Conservation (phyloP, 305 asterid species). For the Fraxinus angustifolia region DNA sequence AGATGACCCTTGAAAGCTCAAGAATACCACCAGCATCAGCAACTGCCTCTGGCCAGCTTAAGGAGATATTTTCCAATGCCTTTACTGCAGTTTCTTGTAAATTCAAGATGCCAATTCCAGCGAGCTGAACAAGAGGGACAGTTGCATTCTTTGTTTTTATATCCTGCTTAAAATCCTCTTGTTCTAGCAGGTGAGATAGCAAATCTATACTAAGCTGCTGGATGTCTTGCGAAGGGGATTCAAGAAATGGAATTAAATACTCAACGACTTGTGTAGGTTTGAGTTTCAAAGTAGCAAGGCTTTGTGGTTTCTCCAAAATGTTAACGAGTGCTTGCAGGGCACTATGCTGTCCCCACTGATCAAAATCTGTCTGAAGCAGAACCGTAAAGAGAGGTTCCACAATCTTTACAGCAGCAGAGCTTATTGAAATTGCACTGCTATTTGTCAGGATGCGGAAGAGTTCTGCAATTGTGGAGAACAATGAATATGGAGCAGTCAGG, state of each 20-base stretch:
- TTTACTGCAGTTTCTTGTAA: constrained; percentile 75
- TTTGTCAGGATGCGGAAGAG: constrained; percentile 88
- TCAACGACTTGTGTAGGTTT: constrained; percentile 72
- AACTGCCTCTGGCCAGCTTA: constrained; percentile 78
- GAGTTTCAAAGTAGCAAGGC: constrained; percentile 58
- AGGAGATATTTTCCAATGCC: constrained; percentile 66
- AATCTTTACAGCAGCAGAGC: constrained; percentile 55
- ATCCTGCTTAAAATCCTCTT: constrained; percentile 75
- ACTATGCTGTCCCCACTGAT: constrained; percentile 84
- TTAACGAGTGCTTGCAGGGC: constrained; percentile 86
- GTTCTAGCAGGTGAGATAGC: constrained; percentile 72
- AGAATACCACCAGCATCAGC: constrained; percentile 80
- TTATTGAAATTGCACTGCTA: constrained; percentile 71
- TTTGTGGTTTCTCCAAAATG: constrained; percentile 81
- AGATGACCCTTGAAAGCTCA: constrained; percentile 73
- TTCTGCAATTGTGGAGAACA: constrained; percentile 72
- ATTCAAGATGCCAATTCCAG: constrained; percentile 65
- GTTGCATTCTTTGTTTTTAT: constrained; percentile 67
- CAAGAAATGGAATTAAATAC: constrained; percentile 65
- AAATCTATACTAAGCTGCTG: constrained; percentile 84
- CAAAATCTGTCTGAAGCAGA: constrained; percentile 63
- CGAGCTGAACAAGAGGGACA: constrained; percentile 78
- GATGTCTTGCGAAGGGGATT: constrained; percentile 78
- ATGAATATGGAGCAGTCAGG: constrained; percentile 62
- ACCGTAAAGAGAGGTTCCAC: constrained; percentile 78